These are phyloP conservation scores for Plasmodium coatneyi DNA, from an alignment of 169 alveolate species.

Conservation along the genomic window DNA sequence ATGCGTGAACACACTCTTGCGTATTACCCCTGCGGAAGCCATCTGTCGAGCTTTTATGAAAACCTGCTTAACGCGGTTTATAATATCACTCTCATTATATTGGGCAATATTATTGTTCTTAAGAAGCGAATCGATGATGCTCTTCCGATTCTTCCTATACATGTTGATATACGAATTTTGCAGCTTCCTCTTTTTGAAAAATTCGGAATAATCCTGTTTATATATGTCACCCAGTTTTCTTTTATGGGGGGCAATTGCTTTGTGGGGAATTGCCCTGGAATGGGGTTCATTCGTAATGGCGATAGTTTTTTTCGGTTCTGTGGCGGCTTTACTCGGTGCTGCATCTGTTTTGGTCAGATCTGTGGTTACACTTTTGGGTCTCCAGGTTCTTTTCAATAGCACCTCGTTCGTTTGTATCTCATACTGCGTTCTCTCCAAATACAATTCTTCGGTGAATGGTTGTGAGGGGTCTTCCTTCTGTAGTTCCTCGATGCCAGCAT, in stretches of 20 bases:
- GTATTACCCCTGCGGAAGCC: slow-evolving; percentile 63
- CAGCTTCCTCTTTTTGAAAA: slow-evolving; percentile 56
- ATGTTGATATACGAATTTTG: slow-evolving; percentile 49
- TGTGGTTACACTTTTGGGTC: background rate
- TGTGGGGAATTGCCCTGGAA: background rate
- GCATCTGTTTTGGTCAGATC: background rate
- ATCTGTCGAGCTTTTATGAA: slow-evolving; percentile 51
- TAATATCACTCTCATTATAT: slow-evolving; percentile 51
- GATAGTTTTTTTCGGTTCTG: background rate
- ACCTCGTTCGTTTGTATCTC: background rate
- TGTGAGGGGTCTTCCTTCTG: background rate
- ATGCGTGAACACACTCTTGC: background rate
- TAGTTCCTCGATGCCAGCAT: background rate
- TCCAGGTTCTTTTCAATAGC: background rate
- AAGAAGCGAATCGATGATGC: slow-evolving; percentile 19
- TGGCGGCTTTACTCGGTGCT: background rate
- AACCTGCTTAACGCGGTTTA: slow-evolving; percentile 52
- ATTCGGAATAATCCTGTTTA: slow-evolving; percentile 4
- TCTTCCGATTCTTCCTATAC: slow-evolving; percentile 61
- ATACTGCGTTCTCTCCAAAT: background rate
- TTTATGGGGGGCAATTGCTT: background rate
- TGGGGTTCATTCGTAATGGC: background rate
- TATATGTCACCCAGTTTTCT: background rate
- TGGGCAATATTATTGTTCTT: slow-evolving; percentile 34
- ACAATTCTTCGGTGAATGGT: background rate